Base-by-base conservation (phyloP, 768 basidiomycete species). In the Polyporus arcularius region DNA sequence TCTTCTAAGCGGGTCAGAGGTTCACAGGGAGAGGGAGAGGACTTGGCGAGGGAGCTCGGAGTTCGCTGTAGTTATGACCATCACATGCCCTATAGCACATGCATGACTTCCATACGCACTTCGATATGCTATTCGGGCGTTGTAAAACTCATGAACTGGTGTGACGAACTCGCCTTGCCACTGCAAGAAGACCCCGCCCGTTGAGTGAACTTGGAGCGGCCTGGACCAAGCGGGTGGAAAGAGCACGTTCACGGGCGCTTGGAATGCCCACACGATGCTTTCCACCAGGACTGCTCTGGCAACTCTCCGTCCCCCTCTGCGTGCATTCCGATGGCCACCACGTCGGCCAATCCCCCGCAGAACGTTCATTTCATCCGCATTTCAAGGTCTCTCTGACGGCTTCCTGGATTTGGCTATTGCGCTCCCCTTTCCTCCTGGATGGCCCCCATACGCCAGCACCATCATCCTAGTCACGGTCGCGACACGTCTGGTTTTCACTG, bases 341-440 rank as follows among this genome's bases (percentile, higher is more conserved):
- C 41, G 42, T n/a, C 57, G 49, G 28, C 57, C 47, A 6, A 7
- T 48, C 10, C 40, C 50, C 30, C 61, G 60, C 28, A 55, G 71
- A 46, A 69, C 67, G 6, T 65, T 70, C 38, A 53, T 67, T 2
- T 64, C 68, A 1, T 65, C 70, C 3, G 58, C 69, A 2, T 53
- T 72, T 2, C 67, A 71, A 35, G 46, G 31, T 0, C 63, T 69
- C 14, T 71, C 71, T 39, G 79, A 91, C 68, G 86, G 84, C 10
- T 92, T 92, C 68, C 78, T 92, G 14, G 91, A 93, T 78, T 75
- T 92, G 51, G 87, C 91, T 26, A 69, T 84, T 40, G 89, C 88
- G 4, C 75, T 92, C n/a, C 91, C 91, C 2, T 77, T 84, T 64
- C 89, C 92, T 26, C 78, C 85, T 0, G 81, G 80, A 10, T 78